A percentile compares a stretch with the other conserved stretches of the same genome.
Conservation (phyloP, 352 stramenopile genomes). For the Phytopythium kandeliae region DNA sequence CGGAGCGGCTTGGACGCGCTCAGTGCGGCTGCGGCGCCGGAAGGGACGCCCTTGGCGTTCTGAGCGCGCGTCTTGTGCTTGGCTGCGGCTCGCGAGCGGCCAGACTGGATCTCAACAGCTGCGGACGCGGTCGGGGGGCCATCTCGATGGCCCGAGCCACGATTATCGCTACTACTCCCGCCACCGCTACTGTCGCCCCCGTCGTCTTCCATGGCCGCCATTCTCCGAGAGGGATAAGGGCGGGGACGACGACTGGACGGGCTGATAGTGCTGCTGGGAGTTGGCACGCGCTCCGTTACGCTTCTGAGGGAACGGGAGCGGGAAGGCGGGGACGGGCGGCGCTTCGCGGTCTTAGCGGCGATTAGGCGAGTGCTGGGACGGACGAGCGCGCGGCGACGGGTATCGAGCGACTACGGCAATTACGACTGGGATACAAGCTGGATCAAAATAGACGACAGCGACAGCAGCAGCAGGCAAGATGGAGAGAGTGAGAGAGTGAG, state of each 20-base stretch:
- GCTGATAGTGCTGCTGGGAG: neutral
- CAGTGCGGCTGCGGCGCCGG: neutral
- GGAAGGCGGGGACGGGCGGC: neutral
- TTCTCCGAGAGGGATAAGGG: neutral
- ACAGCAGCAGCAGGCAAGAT: no score
- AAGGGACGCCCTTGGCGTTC: slow-evolving; percentile 5
- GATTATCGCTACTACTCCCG: slow-evolving; percentile 27
- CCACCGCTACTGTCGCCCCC: slow-evolving; percentile 16
- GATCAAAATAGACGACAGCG: neutral
- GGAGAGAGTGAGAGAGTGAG: neutral
- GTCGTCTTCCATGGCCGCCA: slow-evolving; percentile 24
- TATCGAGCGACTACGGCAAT: neutral
- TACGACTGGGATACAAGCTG: slow-evolving; percentile 10
- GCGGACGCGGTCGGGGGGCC: slow-evolving; percentile 1
- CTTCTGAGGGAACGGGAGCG: neutral
- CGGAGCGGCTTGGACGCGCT: neutral
- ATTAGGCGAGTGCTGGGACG: neutral
- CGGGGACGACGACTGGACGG: slow-evolving; percentile 5
- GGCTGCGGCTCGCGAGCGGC: slow-evolving; percentile 3
- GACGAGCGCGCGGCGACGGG: neutral
- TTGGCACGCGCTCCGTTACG: neutral
- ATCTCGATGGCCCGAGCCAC: slow-evolving; percentile 5
- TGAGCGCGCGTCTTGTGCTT: slow-evolving; percentile 11
- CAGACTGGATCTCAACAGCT: slow-evolving; percentile 7
- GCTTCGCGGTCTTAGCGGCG: slow-evolving; percentile 21